phyloP scores from a whole-genome alignment of 345 rosid genomes.

The Draba incana region DNA sequence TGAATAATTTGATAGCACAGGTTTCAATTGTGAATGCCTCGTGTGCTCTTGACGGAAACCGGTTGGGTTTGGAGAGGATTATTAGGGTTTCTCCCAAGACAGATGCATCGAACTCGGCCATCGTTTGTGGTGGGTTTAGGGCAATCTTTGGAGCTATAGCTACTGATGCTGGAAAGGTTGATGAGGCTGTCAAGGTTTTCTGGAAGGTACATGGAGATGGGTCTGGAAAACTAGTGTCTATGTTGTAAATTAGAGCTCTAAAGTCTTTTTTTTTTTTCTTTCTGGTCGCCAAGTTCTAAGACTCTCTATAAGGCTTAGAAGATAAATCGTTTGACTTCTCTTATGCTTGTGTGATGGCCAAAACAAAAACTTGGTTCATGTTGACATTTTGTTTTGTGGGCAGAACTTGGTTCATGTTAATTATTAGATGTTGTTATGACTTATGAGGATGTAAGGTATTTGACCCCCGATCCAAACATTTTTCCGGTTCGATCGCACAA shows the following conservation, averaged over 20 bases:
- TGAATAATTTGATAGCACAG: conserved; percentile 45
- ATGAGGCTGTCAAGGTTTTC: conserved; percentile 56
- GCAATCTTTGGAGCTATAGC: conserved; percentile 81
- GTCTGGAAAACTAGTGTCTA: conserved; percentile 41
- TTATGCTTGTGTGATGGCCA: too few relatives aligned
- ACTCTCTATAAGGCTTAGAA: background rate
- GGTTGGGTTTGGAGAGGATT: conserved; percentile 56
- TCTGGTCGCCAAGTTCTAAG: conserved; percentile 19
- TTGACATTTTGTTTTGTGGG: too few relatives aligned
- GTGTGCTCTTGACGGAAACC: conserved; percentile 61
- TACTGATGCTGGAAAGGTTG: conserved; percentile 49
- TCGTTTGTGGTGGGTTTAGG: conserved; percentile 64
- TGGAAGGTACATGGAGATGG: conserved; percentile 52
- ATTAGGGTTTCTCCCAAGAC: conserved; percentile 66
- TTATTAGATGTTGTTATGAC: too few relatives aligned
- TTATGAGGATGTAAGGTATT: too few relatives aligned
- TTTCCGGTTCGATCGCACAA: background rate
- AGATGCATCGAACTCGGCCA: conserved; percentile 44
- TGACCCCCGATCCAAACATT: too few relatives aligned
- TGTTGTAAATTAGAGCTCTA: conserved; percentile 26
- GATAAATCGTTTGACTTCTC: too few relatives aligned
- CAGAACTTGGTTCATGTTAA: too few relatives aligned
- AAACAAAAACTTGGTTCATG: too few relatives aligned
- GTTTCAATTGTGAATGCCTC: conserved; percentile 55
- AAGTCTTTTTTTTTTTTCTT: background rate